Conservation (phyloP, 768 basidiomycete genomes). For the Tephrocybe sp. region DNA sequence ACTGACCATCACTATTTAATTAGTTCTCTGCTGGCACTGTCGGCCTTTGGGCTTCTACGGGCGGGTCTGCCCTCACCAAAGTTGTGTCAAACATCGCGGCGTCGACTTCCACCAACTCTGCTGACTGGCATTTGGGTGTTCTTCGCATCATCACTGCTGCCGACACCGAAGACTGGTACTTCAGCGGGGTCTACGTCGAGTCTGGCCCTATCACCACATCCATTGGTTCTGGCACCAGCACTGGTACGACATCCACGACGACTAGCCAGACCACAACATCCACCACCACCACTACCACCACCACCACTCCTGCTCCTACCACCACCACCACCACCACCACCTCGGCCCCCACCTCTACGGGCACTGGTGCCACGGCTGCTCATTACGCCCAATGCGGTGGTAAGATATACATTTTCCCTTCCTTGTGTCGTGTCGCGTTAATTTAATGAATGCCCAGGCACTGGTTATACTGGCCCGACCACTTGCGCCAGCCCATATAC, state of each 20-base stretch:
- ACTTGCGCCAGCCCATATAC: constrained; percentile 39
- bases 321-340: constrained; percentile 34
- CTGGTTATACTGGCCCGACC: constrained; percentile 47
- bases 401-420: constrained; percentile 16
- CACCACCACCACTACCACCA: constrained; percentile 22
- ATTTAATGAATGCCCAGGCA: constrained; percentile 30
- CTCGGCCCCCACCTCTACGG: constrained; percentile 31
- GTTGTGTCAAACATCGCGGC: constrained; percentile 48
- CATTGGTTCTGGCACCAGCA: constrained; percentile 32
- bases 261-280: constrained; percentile 18
- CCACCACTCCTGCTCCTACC: constrained; percentile 31
- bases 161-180: constrained; percentile 55
- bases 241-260: too few relatives aligned
- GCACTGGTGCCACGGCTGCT: constrained; percentile 37
- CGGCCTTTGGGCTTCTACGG: constrained; percentile 59
- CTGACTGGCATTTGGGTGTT: constrained; percentile 62
- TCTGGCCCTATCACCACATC: constrained; percentile 53
- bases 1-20: background rate
- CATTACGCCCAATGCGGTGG: constrained; percentile 58
- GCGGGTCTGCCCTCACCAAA: constrained; percentile 43
- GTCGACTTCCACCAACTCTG: constrained; percentile 57
- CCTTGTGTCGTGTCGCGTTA: background rate
- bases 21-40: constrained; percentile 55
- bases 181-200: constrained; percentile 63
- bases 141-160: constrained; percentile 51